Base-by-base conservation (phyloP, 2,329 filamentous ascomycete species). In the Hypoxylon sp. region DNA sequence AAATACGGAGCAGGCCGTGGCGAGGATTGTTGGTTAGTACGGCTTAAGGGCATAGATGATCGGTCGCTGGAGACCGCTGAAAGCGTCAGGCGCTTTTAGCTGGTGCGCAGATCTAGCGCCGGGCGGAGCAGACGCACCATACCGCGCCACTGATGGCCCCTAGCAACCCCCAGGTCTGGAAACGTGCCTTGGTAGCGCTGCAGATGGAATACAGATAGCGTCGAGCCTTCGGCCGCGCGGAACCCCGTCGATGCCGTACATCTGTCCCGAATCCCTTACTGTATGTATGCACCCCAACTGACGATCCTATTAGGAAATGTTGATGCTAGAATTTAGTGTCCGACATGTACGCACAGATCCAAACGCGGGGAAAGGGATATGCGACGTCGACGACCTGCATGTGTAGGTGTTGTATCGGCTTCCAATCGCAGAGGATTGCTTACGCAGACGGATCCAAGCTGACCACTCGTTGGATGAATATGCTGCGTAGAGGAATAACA, bases 141-240 rank as follows among this genome's bases (percentile, higher is more conserved):
- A 61, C 60, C 63, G 59, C 42, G 56, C 63, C 67, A 69, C 46
- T 56, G 37, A 19, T 17, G 8, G 8, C 21, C 27, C 42, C 31
- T 56, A 29, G 37, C 7, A 19, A n/a, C 15, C 17, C 21, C 24
- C 21, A 35, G 31, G 42, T 27, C 51, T 54, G 24, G 63, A 50
- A 61, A 53, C 11, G 52, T 39, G 51, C 48, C 56, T 31, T 61
- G 37, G 55, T 67, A 67, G 47, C 50, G 55, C 39, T 67, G 56
- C 63, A 67, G 37, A 32, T 47, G n/a, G 21, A n/a, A 51, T 61
- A 19, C 29, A 31, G 55, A 58, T 70, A 71, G 62, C 67, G 66
- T 65, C 50, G 59, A 62, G 60, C 60, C 66, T 65, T 64, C 66
- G 67, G 67, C 54, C 63, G 54, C 67, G 63, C 69, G 66, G 69